phyloP scores from a whole-genome alignment of 352 stramenopile genomes.

The Globisporangium recalcitrans region DNA sequence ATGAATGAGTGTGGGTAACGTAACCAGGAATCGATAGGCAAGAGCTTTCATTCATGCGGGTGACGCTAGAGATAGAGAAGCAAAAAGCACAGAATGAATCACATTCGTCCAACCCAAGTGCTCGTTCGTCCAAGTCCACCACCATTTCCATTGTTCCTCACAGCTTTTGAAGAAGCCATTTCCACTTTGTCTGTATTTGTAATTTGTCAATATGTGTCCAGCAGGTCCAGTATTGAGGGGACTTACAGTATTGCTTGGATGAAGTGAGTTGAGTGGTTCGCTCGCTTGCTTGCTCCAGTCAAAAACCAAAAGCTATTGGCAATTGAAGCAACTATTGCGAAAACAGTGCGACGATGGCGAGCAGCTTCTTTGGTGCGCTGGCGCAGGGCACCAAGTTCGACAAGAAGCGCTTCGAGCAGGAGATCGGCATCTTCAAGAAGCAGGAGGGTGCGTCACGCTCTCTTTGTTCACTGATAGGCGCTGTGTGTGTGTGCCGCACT shows the following conservation, averaged over 20 bases:
- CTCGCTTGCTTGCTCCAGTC: constrained; percentile 3
- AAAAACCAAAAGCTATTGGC: neutral
- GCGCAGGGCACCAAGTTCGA: constrained; percentile 69
- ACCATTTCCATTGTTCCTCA: neutral
- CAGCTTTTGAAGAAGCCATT: neutral
- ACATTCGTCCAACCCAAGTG: neutral
- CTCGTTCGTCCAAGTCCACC: neutral
- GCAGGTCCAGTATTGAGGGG: constrained; percentile 2
- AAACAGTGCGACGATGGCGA: constrained; percentile 36
- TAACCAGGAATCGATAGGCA: no score
- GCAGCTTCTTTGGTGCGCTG: constrained; percentile 67
- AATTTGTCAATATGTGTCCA: neutral
- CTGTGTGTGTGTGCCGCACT: neutral
- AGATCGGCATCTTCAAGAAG: constrained; percentile 63
- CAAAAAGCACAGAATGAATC: no score
- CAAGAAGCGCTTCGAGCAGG: constrained; percentile 42
- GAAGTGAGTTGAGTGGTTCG: constrained; percentile 8
- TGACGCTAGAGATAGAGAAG: neutral
- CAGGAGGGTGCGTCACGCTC: constrained; percentile 19
- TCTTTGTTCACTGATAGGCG: neutral
- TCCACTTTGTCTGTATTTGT: neutral
- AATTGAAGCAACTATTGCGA: neutral
- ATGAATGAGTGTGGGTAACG: no score
- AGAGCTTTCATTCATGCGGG: neutral
- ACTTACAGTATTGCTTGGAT: neutral